Evolutionary conservation across 371 early-diverging fungal genomes (phyloP).

Genomic region (Saksenaea vasiformis): DNA sequence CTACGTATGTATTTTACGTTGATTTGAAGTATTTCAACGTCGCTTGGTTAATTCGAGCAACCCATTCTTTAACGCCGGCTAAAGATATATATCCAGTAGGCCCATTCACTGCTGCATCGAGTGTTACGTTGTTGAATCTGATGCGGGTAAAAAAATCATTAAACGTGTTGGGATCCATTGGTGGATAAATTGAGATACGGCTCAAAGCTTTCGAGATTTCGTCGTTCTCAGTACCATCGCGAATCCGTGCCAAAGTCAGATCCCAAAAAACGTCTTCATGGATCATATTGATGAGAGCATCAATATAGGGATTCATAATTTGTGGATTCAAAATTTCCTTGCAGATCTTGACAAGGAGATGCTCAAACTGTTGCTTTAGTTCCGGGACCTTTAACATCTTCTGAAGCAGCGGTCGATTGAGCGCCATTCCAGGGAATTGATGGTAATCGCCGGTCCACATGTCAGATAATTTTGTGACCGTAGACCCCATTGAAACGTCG

Average conservation of each 20-base stretch:
- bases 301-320: slow-evolving; percentile 13
- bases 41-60: neutral
- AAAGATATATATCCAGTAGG: slow-evolving; percentile 4
- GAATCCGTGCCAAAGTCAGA: slow-evolving; percentile 8
- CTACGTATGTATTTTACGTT: too few species aligned
- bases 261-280: slow-evolving; percentile 25
- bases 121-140: neutral
- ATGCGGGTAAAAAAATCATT: neutral
- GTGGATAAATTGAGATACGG: neutral
- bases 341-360: slow-evolving; percentile 11
- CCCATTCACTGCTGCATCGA: slow-evolving; percentile 7
- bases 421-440: slow-evolving; percentile 7
- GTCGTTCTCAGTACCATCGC: neutral
- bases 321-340: slow-evolving; percentile 14
- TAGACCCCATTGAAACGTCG: neutral
- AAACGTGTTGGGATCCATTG: neutral
- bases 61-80: slow-evolving; percentile 9
- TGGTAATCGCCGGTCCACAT: slow-evolving; percentile 7
- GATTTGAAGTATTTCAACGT: too few species aligned
- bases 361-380: slow-evolving; percentile 11
- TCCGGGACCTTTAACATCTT: slow-evolving; percentile 3
- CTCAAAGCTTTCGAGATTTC: neutral
- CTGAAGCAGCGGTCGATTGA: slow-evolving; percentile 2
- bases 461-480: slow-evolving; percentile 3
- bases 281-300: slow-evolving; percentile 17